Evolutionary conservation across 2,329 filamentous ascomycete species (phyloP).

Genomic region (Dactylellina drechsleri): DNA sequence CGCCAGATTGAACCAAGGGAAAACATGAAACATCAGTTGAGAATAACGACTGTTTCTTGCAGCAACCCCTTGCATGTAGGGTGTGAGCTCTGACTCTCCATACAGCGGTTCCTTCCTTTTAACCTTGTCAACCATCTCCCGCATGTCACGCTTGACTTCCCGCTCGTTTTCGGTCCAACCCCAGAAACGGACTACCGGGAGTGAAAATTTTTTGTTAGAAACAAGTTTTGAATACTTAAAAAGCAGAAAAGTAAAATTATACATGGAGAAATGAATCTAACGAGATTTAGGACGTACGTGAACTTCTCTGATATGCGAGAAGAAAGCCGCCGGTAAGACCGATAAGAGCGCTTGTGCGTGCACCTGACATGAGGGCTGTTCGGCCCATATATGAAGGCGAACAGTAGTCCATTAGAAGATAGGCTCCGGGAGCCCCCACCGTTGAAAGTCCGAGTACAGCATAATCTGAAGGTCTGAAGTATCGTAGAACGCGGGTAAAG

Average conservation of each 20-base stretch:
- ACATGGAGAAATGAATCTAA: constrained; percentile 23
- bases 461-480: constrained; percentile 88
- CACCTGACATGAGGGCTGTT: constrained; percentile 81
- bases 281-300: constrained; percentile 9
- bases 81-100: constrained; percentile 78
- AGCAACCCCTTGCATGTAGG: constrained; percentile 93
- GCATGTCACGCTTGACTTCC: constrained; percentile 95
- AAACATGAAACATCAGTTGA: constrained; percentile 80
- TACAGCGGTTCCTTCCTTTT: constrained; percentile 92
- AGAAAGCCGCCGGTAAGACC: constrained; percentile 82
- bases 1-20: constrained; percentile 98
- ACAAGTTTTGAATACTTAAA: too few species aligned
- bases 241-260: background rate
- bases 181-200: constrained; percentile 83
- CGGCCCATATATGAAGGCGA: constrained; percentile 85
- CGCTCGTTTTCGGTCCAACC: constrained; percentile 91
- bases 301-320: constrained; percentile 59
- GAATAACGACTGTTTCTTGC: constrained; percentile 92
- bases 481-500: constrained; percentile 86
- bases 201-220: background rate
- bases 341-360: constrained; percentile 80
- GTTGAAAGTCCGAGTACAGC: constrained; percentile 71
- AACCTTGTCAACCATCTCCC: constrained; percentile 96
- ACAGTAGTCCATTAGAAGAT: constrained; percentile 82
- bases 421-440: constrained; percentile 76